Conservation (phyloP, 2,329 filamentous ascomycete species). For the Fusarium pininemorale region DNA sequence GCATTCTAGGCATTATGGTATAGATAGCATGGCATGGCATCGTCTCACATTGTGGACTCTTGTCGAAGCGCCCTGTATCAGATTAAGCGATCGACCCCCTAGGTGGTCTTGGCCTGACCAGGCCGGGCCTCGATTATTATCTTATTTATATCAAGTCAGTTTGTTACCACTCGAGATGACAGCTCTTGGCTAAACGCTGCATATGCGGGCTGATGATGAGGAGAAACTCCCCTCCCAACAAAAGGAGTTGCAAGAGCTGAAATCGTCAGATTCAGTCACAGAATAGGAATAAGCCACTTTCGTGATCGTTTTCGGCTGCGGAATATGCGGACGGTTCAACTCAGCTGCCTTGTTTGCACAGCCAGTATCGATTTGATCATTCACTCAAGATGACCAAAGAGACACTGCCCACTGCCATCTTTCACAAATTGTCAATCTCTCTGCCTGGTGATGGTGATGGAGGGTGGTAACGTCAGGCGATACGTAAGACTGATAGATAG, state of each 20-base stretch:
- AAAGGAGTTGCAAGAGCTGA: neutral
- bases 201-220: neutral
- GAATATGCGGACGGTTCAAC: neutral
- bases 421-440: neutral
- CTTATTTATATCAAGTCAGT: neutral
- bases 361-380: neutral
- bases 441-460: neutral
- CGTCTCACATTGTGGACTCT: conserved; percentile 11
- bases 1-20: neutral
- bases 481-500: conserved; percentile 21
- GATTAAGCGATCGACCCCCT: conserved; percentile 21
- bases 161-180: neutral
- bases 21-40: neutral
- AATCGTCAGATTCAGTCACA: conserved; percentile 4
- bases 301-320: conserved; percentile 13
- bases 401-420: conserved; percentile 6
- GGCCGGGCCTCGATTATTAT: neutral
- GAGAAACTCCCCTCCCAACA: neutral
- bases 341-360: conserved; percentile 13
- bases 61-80: conserved; percentile 28
- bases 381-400: neutral
- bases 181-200: neutral
- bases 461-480: conserved; percentile 12
- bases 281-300: neutral
- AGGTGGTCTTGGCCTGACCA: neutral